Evolutionary conservation across 805 yeast species (phyloP), one percentile per base, ranked within the genome.

Genomic region (Ogataea nonfermentans): DNA sequence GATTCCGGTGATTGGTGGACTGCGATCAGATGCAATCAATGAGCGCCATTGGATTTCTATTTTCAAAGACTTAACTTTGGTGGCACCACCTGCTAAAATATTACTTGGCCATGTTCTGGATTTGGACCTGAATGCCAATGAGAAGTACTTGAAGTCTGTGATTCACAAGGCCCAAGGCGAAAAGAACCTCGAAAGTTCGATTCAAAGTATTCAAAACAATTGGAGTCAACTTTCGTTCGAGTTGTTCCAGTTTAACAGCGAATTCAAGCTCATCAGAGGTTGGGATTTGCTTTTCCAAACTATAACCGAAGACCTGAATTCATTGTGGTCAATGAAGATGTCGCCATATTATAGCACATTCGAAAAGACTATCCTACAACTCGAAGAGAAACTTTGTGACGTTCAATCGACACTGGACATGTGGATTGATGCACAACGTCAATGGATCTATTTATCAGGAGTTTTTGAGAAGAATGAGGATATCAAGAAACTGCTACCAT

Each of bases 401-500:
- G 49, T 87, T 1, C 71, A 70, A 29, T 63, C 66, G 1, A 55
- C 85, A 2, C 66, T 85, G 24, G 86, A 80, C 46, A 53, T 61
- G 0, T 89, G 96, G 95, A 71, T 84, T 19, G 95, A 87, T 24
- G 84, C 80, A 2, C 98, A 91, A 59, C 67, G 82, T n/a, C 86
- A 82, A 52, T 90, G 95, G 95, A 76, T 86, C 1, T 88, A 91
- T 56, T 66, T 90, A 15, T 81, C 78, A 47, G 96, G 95, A 2
- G 78, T 88, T 0, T 83, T 91, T 53, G 80, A 76, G 4, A 64
- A 70, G 1, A 75, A 73, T 29, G 67, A 68, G 2, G 88, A 82
- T 26, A 73, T 89, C 13, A 67, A 70, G 41, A 67, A 63, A n/a
- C 59, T 86, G 2, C 64, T 90, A 9, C 93, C 95, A 0, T 53